Evolutionary conservation across 768 basidiomycete species (phyloP), one percentile per base, ranked within the genome.

Genomic region (Podaxis rugospora): DNA sequence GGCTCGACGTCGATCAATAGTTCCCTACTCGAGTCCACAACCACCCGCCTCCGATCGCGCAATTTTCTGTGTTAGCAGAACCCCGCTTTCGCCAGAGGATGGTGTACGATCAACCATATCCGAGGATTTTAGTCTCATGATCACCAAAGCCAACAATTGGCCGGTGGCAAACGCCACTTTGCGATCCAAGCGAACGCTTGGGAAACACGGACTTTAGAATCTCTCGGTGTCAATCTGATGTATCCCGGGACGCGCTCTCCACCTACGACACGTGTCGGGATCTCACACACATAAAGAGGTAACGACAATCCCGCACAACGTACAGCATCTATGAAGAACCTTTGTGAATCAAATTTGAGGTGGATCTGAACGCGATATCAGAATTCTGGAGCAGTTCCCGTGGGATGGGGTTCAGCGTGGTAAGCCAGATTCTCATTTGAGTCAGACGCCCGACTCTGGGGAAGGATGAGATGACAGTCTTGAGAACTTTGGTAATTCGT

Each of bases 11-110:
- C 42, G 44, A 60, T 59, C 50, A 40, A 59, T 28, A 52, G 16
- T 42, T 59, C 51, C 50, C 42, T 53, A 60, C 59, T 52, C 51
- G 40, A 60, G 59, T 60, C 59, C 59, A 57, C 47, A 49, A 36
- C 16, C 18, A 25, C 27, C 40, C 44, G 40, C 54, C 21, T 16
- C 7, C 23, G 46, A 16, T 32, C 28, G 23, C 14, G 40, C 27
- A 4, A 18, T 50, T 21, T 46, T 46, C 11, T 42, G n/a, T 44
- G 21, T 25, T 25, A 32, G 18, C 36, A 23, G 23, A 32, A 49
- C 21, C 46, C 2, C 13, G 32, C 28, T 23, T 36, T 50, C 28
- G 4, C 40, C 36, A 55, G 27, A 32, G 25, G 16, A 25, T 7
- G 40, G 27, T 11, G 37, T 21, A n/a, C 13, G 40, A 10, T 5